phyloP scores from a whole-genome alignment of 306 rosid species.

The Vigna trinervia region DNA sequence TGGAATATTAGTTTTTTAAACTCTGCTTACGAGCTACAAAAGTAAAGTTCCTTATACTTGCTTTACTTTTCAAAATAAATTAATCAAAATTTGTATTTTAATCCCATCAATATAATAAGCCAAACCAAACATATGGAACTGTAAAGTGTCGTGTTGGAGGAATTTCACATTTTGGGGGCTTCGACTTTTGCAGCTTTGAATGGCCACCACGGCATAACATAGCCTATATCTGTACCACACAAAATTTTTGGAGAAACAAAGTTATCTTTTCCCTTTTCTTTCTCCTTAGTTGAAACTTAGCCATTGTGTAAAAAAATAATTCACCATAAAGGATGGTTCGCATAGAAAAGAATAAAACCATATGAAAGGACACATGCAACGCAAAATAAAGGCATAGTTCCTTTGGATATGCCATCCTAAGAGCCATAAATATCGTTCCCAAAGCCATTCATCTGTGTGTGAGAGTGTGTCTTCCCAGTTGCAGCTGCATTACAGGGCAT shows the following conservation, averaged over 20 bases:
- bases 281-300: not conserved
- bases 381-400: slow-evolving; percentile 54
- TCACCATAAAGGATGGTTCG: slow-evolving; percentile 27
- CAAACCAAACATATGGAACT: not conserved
- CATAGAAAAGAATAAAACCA: slow-evolving; percentile 51
- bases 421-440: slow-evolving; percentile 40
- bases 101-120: not conserved
- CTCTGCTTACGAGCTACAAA: not conserved
- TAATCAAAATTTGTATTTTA: not conserved
- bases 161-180: not conserved
- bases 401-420: slow-evolving; percentile 56
- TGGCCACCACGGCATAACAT: slow-evolving; percentile 4
- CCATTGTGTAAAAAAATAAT: not conserved
- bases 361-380: slow-evolving; percentile 16
- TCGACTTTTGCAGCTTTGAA: slow-evolving; percentile 38
- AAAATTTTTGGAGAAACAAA: not conserved
- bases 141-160: not conserved
- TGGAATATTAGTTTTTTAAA: not conserved
- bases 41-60: not conserved
- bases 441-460: not conserved
- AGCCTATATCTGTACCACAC: not conserved
- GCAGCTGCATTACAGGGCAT: slow-evolving; percentile 70
- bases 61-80: not conserved
- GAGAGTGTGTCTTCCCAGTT: slow-evolving; percentile 30
- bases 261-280: not conserved